Conservation (phyloP, 1,139 yeast species). For the Pichia sp. region DNA sequence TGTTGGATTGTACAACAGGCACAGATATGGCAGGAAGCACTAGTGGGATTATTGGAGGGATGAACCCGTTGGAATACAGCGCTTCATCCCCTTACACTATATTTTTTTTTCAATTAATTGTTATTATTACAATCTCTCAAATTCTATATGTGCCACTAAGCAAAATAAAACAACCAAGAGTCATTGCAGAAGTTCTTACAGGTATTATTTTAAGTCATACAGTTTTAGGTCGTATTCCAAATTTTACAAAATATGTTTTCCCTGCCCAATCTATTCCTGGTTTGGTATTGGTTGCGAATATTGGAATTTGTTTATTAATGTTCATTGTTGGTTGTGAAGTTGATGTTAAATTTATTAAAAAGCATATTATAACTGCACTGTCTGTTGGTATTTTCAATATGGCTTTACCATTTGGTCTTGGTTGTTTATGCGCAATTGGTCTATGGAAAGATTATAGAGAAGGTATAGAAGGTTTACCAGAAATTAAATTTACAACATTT, state of each 20-base stretch:
- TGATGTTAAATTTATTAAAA: conserved; percentile 56
- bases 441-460: conserved; percentile 50
- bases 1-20: no score
- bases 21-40: conserved; percentile 10
- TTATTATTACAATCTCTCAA: conserved; percentile 50
- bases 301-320: conserved; percentile 67
- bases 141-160: conserved; percentile 53
- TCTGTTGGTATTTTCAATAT: conserved; percentile 64
- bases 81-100: conserved; percentile 52
- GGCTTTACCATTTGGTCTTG: conserved; percentile 73
- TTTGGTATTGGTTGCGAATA: conserved; percentile 58
- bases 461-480: conserved; percentile 28
- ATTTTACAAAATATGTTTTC: conserved; percentile 57
- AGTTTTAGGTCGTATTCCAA: conserved; percentile 64
- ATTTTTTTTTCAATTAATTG: conserved; percentile 54
- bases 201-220: conserved; percentile 69
- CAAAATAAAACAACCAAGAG: conserved; percentile 62
- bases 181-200: conserved; percentile 70
- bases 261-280: conserved; percentile 59
- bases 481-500: conserved; percentile 59
- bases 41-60: conserved; percentile 60
- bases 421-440: conserved; percentile 65
- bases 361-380: conserved; percentile 53
- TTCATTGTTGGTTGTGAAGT: conserved; percentile 77
- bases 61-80: conserved; percentile 57